Conservation (phyloP, 2,329 filamentous ascomycete genomes). For the Exophiala spinifera region DNA sequence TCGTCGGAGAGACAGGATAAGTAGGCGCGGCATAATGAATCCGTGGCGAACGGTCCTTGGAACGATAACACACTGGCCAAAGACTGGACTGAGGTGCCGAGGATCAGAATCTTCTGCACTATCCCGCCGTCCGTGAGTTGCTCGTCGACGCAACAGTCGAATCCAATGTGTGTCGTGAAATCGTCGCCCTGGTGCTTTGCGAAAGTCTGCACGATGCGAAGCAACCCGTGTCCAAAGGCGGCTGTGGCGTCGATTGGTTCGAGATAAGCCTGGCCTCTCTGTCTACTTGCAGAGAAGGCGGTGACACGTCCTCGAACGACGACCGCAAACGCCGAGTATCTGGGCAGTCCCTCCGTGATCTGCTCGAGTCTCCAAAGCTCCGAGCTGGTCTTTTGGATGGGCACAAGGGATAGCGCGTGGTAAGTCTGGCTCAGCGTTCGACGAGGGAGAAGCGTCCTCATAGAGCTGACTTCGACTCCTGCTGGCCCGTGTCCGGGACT, state of each 20-base stretch:
- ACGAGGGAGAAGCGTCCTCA: slow-evolving; percentile 56
- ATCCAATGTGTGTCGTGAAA: slow-evolving; percentile 69
- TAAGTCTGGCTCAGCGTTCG: slow-evolving; percentile 53
- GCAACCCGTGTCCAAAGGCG: slow-evolving; percentile 57
- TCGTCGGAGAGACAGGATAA: slow-evolving; percentile 42
- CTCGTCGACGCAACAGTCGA: slow-evolving; percentile 65
- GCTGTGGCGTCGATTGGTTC: slow-evolving; percentile 54
- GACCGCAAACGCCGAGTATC: slow-evolving; percentile 67
- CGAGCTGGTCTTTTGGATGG: slow-evolving; percentile 53
- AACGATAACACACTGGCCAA: slow-evolving; percentile 66
- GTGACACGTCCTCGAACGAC: slow-evolving; percentile 62
- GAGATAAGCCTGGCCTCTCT: slow-evolving; percentile 60
- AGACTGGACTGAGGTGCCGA: slow-evolving; percentile 67
- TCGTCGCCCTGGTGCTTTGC: slow-evolving; percentile 34
- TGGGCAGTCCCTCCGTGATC: slow-evolving; percentile 59
- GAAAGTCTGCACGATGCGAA: slow-evolving; percentile 47
- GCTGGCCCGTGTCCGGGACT: slow-evolving; percentile 44
- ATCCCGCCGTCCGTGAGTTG: slow-evolving; percentile 34
- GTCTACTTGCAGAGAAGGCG: slow-evolving; percentile 64
- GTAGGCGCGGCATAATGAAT: slow-evolving; percentile 46
- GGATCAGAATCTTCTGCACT: slow-evolving; percentile 53
- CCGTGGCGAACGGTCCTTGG: slow-evolving; percentile 39
- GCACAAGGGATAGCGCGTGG: slow-evolving; percentile 53
- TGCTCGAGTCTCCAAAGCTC: slow-evolving; percentile 63
- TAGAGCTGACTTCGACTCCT: slow-evolving; percentile 51